Percentiles rank a stretch among this genome's conserved stretches.
These are phyloP conservation scores for Penicillium paxilli DNA, from an alignment of 495 filamentous ascomycete genomes.

Conservation along the genomic window DNA sequence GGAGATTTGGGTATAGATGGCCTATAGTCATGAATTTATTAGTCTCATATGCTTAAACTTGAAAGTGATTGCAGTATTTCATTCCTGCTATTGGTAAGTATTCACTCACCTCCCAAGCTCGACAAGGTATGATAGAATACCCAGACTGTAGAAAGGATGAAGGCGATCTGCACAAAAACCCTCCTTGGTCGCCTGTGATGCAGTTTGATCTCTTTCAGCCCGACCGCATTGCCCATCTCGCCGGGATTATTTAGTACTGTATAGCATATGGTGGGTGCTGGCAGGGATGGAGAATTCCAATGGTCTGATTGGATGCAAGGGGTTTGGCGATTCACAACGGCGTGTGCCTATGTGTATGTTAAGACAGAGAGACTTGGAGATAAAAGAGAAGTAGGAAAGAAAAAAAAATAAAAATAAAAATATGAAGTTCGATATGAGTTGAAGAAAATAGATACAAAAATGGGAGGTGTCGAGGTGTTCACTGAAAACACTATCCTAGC, in stretches of 20 bases:
- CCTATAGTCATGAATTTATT: background rate
- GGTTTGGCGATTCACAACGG: background rate
- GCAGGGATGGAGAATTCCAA: background rate
- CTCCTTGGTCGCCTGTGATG: background rate
- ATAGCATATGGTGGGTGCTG: no score
- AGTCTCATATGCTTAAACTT: no score
- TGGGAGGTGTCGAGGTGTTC: no score
- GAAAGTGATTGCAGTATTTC: no score
- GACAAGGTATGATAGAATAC: background rate
- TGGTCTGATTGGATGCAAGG: background rate
- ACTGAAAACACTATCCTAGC: no score
- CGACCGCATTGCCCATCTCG: background rate
- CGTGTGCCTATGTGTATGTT: no score
- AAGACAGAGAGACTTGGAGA: no score
- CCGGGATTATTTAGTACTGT: background rate
- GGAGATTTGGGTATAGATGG: background rate
- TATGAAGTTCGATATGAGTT: background rate
- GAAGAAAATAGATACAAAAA: no score
- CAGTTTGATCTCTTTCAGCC: background rate
- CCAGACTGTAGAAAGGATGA: background rate
- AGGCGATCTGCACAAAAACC: background rate
- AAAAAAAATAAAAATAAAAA: background rate
- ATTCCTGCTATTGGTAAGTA: no score
- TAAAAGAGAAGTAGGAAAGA: background rate
- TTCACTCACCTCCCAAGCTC: background rate